Percentiles rank a stretch among this genome's conserved stretches.
Evolutionary conservation across 116 monocot genomes (phyloP).

Genomic region (Posidonia oceanica): DNA sequence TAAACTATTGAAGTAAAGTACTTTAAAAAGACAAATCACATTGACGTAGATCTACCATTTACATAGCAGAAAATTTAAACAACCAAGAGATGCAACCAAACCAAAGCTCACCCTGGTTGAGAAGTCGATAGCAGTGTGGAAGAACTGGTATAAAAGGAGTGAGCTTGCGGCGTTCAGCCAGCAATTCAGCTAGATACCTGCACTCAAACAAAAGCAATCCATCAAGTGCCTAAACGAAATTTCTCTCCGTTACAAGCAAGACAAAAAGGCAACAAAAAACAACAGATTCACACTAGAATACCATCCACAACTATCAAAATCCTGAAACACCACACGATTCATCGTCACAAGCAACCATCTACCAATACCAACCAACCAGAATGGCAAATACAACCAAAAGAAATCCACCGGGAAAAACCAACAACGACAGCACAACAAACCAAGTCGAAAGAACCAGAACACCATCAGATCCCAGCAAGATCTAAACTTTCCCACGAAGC

Average conservation of each 20-base stretch:
- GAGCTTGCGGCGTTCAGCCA: slow-evolving; percentile 52
- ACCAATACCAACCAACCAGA: background rate
- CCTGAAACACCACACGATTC: background rate
- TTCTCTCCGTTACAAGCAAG: background rate
- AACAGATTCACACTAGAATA: too few species aligned
- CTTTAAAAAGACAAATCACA: background rate
- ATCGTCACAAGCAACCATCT: too few species aligned
- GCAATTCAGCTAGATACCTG: slow-evolving; percentile 52
- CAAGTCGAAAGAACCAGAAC: background rate
- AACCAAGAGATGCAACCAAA: background rate
- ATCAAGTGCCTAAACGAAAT: background rate
- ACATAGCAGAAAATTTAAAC: background rate
- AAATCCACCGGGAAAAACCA: background rate
- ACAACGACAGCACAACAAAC: background rate
- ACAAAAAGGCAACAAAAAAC: background rate
- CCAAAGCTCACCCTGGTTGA: slow-evolving; percentile 46
- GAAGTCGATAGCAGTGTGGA: slow-evolving; percentile 40
- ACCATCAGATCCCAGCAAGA: slow-evolving; percentile 3
- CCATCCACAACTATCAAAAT: background rate
- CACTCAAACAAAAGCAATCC: background rate
- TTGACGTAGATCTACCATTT: background rate
- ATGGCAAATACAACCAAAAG: background rate
- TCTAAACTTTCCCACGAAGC: background rate
- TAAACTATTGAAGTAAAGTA: background rate
- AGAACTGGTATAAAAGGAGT: slow-evolving; percentile 52